Evolutionary conservation across 805 yeast genomes (phyloP), one percentile per base, ranked within the genome.

Genomic region (Martiniozyma abietophila): DNA sequence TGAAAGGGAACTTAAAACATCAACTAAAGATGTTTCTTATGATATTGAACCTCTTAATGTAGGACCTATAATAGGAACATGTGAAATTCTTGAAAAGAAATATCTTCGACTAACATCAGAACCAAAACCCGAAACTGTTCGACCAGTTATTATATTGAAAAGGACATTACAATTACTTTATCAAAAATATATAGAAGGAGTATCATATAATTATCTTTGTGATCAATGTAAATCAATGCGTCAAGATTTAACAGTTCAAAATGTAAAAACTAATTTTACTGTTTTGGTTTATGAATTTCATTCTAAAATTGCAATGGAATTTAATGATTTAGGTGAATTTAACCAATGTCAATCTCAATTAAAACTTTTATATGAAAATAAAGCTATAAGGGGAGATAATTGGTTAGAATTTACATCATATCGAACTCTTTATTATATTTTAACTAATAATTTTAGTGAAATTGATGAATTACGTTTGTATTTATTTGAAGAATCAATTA

Each of bases 181-280:
- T 41, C 50, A 58, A 8, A 79, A 77, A 48, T 76, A 74, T 45
- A 42, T 53, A 40, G 58, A 57, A 4, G 58, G 63, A n/a, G 69
- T 68, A 14, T 65, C 68, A 31, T 92, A 92, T 52, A 66, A 76
- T 25, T 89, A 89, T 54, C 57, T 83, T 9, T 80, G 89, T 50
- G 92, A 84, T 54, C 98, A 89, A 58, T 72, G 89, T 51, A 89
- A 88, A 57, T 82, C 96, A 0, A 69, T 92, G 40, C 67, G 98
- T 47, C 98, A 89, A 57, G 98, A 89, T 58, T 59, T 89, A 43
- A 82, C 94, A 3, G 96, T 89, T 8, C 98, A 89, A 58, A 81
- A 81, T 50, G 77, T 89, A 28, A 78, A 78, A 47, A 75, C 75
- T 48, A 76, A 71, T 28, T 82, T 92, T 51, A 73, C 96, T 0